A percentile compares a stretch with the other conserved stretches of the same genome.
phyloP scores from a whole-genome alignment of 495 filamentous ascomycete genomes.

The Aspergillus bridgeri region DNA sequence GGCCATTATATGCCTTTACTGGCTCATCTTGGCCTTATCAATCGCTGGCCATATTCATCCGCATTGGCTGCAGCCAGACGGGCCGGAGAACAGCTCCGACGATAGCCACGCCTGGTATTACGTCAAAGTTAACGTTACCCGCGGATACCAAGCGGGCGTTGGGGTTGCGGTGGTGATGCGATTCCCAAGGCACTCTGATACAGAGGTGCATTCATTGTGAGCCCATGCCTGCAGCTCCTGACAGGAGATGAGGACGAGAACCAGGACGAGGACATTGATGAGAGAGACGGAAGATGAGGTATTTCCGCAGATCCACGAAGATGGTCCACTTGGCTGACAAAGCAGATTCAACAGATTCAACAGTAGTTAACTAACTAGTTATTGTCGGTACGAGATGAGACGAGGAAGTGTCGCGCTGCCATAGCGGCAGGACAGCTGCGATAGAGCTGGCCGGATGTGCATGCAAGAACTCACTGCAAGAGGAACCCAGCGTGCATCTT shows the following conservation, averaged over 20 bases:
- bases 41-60: too few relatives aligned
- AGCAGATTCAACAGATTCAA: neutral
- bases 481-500: too few relatives aligned
- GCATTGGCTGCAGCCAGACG: neutral
- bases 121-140: conserved; percentile 14
- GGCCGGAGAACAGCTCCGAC: neutral
- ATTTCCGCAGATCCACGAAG: neutral
- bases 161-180: neutral
- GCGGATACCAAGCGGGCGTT: conserved; percentile 12
- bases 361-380: too few relatives aligned
- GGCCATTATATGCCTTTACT: too few relatives aligned
- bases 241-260: too few relatives aligned
- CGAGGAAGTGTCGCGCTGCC: too few relatives aligned
- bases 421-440: neutral
- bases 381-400: neutral
- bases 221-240: neutral
- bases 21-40: too few relatives aligned
- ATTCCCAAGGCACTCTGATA: neutral
- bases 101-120: conserved; percentile 12
- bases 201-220: neutral
- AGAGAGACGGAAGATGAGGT: neutral
- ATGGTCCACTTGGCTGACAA: neutral
- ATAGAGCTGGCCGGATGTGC: too few relatives aligned
- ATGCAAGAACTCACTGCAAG: too few relatives aligned
- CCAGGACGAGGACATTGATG: too few relatives aligned